Percentiles rank a stretch among this genome's conserved stretches.
phyloP scores from a whole-genome alignment of 345 rosid genomes.

The Gossypium sturtianum region DNA sequence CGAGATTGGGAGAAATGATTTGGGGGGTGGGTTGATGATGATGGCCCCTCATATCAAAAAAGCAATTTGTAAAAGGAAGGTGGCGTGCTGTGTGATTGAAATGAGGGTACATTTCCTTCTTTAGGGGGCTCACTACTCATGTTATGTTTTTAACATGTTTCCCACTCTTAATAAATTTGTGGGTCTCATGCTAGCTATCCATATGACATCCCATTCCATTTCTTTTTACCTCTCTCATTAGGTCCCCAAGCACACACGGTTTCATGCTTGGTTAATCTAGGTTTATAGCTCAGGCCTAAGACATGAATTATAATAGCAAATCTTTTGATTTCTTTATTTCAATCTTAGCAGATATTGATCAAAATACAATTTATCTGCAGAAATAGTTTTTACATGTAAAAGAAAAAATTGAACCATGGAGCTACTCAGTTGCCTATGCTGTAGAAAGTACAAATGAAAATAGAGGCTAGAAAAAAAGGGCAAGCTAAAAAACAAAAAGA shows the following conservation, averaged over 20 bases:
- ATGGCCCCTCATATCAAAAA: constrained; percentile 25
- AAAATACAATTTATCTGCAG: neutral
- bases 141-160: constrained; percentile 33
- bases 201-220: neutral
- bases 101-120: constrained; percentile 11
- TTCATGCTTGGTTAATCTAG: neutral
- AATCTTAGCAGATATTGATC: neutral
- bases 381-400: too few relatives aligned
- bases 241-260: neutral
- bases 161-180: constrained; percentile 41
- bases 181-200: constrained; percentile 29
- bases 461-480: neutral
- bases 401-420: too few relatives aligned
- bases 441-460: too few relatives aligned
- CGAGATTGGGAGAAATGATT: constrained; percentile 38
- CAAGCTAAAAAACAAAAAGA: neutral
- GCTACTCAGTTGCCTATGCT: too few relatives aligned
- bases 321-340: neutral
- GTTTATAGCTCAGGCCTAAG: neutral
- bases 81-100: constrained; percentile 37
- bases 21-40: constrained; percentile 43
- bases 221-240: neutral
- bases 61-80: neutral
- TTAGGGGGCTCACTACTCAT: constrained; percentile 15
- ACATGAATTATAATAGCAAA: neutral